These are phyloP conservation scores for Beauveria sp. DNA, from an alignment of 2,329 filamentous ascomycete genomes.

Conservation along the genomic window DNA sequence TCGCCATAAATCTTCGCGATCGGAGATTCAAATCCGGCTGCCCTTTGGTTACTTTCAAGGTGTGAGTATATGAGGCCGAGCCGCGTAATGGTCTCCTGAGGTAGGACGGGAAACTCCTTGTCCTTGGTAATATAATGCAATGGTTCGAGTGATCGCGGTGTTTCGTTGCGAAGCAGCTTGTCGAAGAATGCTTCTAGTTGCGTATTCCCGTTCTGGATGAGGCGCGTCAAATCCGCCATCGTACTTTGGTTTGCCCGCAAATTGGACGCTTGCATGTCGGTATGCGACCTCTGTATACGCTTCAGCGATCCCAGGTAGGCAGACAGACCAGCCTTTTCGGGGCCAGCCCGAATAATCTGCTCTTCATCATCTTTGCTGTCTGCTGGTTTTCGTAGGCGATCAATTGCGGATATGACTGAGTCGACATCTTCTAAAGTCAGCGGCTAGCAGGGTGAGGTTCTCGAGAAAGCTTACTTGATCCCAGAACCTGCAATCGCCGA, in stretches of 20 bases:
- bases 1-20: conserved; percentile 81
- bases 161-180: conserved; percentile 65
- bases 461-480: conserved; percentile 53
- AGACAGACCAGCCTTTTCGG: conserved; percentile 70
- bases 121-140: conserved; percentile 90
- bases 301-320: conserved; percentile 87
- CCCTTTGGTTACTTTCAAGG: conserved; percentile 53
- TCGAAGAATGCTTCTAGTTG: conserved; percentile 83
- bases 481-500: conserved; percentile 77
- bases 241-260: conserved; percentile 86
- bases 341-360: conserved; percentile 80
- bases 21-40: conserved; percentile 53
- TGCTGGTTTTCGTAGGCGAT: conserved; percentile 79
- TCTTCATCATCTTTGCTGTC: conserved; percentile 91
- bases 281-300: conserved; percentile 75
- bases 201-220: conserved; percentile 71
- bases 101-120: conserved; percentile 72
- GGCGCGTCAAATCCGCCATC: conserved; percentile 66
- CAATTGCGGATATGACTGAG: conserved; percentile 75
- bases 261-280: conserved; percentile 82
- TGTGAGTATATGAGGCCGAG: conserved; percentile 74
- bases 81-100: conserved; percentile 66
- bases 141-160: conserved; percentile 75
- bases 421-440: conserved; percentile 61
- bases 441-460: neutral